phyloP scores from a whole-genome alignment of 257 asterid genomes.

The Lavandula angustifolia region DNA sequence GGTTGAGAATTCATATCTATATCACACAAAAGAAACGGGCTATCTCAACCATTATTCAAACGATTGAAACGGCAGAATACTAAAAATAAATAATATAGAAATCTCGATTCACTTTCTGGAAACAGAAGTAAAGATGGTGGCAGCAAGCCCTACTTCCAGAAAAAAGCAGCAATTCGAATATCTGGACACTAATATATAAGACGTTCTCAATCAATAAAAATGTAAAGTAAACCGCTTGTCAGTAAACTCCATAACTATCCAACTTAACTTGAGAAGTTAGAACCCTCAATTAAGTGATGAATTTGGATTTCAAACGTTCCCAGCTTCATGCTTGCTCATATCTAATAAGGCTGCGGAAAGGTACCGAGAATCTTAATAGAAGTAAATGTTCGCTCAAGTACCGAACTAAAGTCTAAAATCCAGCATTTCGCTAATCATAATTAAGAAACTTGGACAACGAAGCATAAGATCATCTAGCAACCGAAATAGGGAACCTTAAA shows the following conservation, averaged over 20 bases:
- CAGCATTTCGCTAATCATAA: conserved; percentile 1
- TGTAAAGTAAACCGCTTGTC: not conserved
- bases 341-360: not conserved
- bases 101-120: conserved; percentile 13
- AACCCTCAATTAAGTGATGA: conserved; percentile 7
- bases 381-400: not conserved
- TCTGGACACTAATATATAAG: conserved; percentile 8
- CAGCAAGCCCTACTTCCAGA: conserved; percentile 18
- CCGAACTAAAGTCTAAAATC: conserved; percentile 24
- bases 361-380: not conserved
- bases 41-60: conserved; percentile 19
- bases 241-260: not conserved
- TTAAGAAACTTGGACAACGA: too few species aligned
- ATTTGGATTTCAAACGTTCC: conserved; percentile 2
- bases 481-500: too few species aligned
- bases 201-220: not conserved
- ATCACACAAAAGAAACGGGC: conserved; percentile 13
- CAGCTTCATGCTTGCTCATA: conserved; percentile 12
- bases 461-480: too few species aligned
- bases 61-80: conserved; percentile 5
- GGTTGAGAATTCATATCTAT: conserved; percentile 9
- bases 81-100: conserved; percentile 16
- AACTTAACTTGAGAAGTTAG: not conserved
- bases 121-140: conserved; percentile 25
- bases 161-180: not conserved